phyloP scores from a whole-genome alignment of 345 rosid genomes.

The Eucalyptus dawsonii region DNA sequence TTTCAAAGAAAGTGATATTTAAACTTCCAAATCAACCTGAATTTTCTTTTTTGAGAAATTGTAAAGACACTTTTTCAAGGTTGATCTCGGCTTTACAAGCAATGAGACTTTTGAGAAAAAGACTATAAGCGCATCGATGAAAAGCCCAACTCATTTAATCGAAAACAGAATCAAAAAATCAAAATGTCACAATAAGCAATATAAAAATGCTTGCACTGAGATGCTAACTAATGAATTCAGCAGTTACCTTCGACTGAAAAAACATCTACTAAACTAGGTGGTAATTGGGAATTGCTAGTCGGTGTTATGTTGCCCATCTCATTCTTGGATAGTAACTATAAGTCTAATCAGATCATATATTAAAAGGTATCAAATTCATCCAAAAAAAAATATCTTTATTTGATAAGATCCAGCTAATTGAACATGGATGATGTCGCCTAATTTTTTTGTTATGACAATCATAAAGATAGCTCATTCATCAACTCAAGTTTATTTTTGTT shows the following conservation, averaged over 20 bases:
- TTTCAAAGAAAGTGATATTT: no score
- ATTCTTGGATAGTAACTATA: neutral
- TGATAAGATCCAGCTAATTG: neutral
- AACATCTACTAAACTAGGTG: neutral
- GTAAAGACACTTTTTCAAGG: no score
- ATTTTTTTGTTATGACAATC: neutral
- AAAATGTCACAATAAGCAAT: no score
- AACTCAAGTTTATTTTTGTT: neutral
- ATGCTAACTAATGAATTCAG: neutral
- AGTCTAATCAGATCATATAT: neutral
- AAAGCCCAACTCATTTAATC: no score
- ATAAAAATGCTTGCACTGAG: neutral
- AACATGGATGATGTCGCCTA: neutral
- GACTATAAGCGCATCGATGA: rapidly evolving
- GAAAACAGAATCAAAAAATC: no score
- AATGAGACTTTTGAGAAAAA: no score
- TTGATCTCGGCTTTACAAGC: no score
- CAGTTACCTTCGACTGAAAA: neutral
- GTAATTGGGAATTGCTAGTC: neutral
- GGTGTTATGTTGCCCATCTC: neutral
- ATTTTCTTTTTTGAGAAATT: no score
- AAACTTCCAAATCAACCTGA: no score
- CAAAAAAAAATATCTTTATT: neutral
- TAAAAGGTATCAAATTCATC: neutral
- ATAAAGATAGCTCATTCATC: neutral